Evolutionary conservation across 345 rosid species (phyloP), one percentile per base, ranked within the genome.

Genomic region (Citrus cavaleriei): DNA sequence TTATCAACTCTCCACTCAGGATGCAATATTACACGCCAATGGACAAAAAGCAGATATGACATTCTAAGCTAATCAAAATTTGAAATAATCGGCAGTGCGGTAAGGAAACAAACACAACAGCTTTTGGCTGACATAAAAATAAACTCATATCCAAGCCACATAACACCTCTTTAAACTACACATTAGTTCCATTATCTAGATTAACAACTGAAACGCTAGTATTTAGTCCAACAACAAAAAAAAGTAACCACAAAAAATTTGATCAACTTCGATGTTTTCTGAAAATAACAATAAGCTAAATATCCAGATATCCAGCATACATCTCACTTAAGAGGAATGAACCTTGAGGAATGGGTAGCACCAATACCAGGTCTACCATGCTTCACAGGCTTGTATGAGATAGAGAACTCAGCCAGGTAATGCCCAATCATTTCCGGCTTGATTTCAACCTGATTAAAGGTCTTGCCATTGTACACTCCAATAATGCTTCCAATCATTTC

Each of bases 331-430:
- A 95, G 97, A 72, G 98, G 98, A 81, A 95, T 95, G 88, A 95
- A 95, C 91, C 98, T 87, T 10, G 98, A 95, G 5, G 98, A 95
- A 80, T 95, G 98, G 69, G 98, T 95, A 77, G 98, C 98, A 86
- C 98, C 98, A 30, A 92, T 87, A 85, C 98, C 98, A 14, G 98
- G 98, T 81, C 95, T 92, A 68, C 98, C 98, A 6, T 95, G 98
- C 97, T 93, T 95, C 7, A 95, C 97, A 3, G 98, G 98, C 90
- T 92, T 92, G 93, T 92, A 92, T 9, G 91, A 86, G 82, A 92
- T 91, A 3, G 97, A 92, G 86, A 92, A 92, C 82, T 92, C 97
- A 28, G 97, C 97, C 42, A 92, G 79, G 85, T 92, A 92, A 73
- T 92, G 95, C 30, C 95, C 87, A 77, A 95, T 95, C 98, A 95